Evolutionary conservation across 1,139 yeast genomes (phyloP), one percentile per base, ranked within the genome.

Genomic region (Yamadazyma membranifaciens): DNA sequence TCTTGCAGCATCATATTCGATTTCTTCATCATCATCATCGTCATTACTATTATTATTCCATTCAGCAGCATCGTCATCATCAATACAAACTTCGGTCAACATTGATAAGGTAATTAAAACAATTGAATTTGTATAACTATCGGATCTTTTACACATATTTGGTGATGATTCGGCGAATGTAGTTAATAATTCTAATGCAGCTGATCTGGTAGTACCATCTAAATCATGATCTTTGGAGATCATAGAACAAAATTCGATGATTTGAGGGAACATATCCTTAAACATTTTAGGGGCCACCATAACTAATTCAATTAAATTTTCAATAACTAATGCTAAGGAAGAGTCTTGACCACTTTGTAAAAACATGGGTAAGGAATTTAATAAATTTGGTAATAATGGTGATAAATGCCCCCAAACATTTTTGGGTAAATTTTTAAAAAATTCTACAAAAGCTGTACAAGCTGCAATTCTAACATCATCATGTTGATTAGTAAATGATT

Each of bases 231-330:
- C 83, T 57, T 87, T 87, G 38, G 91, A 78, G 26, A 92, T 92
- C 24, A 82, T 80, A 12, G 89, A 75, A 54, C 95, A 82, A 57
- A 92, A 92, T 46, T 87, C 87, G 41, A 91, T 80, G 38, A 92
- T 82, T 20, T 88, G 83, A 38, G 86, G 82, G 62, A 92, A 91
- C 87, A 91, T 87, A 38, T 87, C 88, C 55, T 79, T 81, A 68
- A 92, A 92, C 81, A 92, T 80, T 58, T 91, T 92, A 39, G 98
- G 98, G 9, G 98, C 98, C 47, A 91, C 69, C 51, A 86, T 94
- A 9, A 91, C 96, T 46, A 92, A 75, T 54, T 92, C 98, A 45
- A 91, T 88, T 52, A 92, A 73, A 9, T 91, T 77, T 62, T 88
- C 96, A 49, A 92, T 76, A n/a, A 91, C 96, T 6, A 87, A 75